Evolutionary conservation across 805 yeast genomes (phyloP).

Genomic region (Maudiozyma bulderi): DNA sequence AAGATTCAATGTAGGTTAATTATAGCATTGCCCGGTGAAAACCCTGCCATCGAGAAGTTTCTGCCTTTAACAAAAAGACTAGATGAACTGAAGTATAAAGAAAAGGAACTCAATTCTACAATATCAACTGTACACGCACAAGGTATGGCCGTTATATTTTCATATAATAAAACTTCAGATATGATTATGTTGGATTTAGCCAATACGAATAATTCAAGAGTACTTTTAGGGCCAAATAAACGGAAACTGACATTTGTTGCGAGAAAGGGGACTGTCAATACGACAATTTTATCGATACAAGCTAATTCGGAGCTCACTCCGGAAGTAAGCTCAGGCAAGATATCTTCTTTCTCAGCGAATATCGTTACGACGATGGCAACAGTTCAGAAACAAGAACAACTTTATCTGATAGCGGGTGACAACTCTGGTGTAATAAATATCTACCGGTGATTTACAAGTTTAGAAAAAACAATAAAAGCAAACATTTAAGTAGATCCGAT

Average conservation of each 20-base stretch:
- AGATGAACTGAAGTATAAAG: constrained; percentile 4
- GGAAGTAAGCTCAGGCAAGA: neutral
- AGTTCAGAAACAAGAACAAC: neutral
- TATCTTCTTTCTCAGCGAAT: neutral
- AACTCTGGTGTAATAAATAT: constrained; percentile 1
- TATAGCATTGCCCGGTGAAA: constrained; percentile 20
- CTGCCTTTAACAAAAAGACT: constrained; percentile 9
- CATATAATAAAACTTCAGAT: constrained; percentile 12
- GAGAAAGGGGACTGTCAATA: constrained; percentile 15
- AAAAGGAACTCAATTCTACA: neutral
- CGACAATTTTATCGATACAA: constrained; percentile 9
- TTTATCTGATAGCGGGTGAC: neutral
- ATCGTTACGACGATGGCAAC: neutral
- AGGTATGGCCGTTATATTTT: constrained; percentile 11
- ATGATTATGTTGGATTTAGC: constrained; percentile 13
- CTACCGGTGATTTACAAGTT: neutral
- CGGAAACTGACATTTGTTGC: constrained; percentile 4
- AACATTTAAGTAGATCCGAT: too few relatives aligned
- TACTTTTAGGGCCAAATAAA: constrained; percentile 6
- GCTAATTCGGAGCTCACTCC: neutral
- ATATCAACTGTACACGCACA: constrained; percentile 3
- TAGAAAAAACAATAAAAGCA: neutral
- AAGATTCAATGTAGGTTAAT: constrained; percentile 46
- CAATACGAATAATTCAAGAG: constrained; percentile 6
- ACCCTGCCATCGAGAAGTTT: constrained; percentile 17